Evolutionary conservation across 257 asterid genomes (phyloP), one percentile per base, ranked within the genome.

Genomic region (Solanum pinnatisectum): DNA sequence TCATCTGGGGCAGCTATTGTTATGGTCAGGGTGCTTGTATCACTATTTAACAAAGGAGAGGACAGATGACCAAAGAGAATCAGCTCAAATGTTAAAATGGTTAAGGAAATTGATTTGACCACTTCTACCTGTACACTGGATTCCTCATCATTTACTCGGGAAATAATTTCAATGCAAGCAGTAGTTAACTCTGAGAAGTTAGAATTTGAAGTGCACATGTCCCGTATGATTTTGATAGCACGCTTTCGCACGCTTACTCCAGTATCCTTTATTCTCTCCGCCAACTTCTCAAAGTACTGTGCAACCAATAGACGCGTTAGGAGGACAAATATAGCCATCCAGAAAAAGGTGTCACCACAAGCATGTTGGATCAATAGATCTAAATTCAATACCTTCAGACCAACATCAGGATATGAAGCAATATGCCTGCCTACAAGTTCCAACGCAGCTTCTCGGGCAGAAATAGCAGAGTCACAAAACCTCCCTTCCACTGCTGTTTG

Each of bases 161-260:
- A 95, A 73, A 97, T 94, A 71, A 97, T 95, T 89, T 95, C 98
- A 88, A 94, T 92, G 91, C 96, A 97, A 85, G 99, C 99, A 90
- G 91, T 74, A 44, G 98, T 89, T 79, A 92, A 93, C 71, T 92
- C 98, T 60, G 98, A 16, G 90, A 97, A 95, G 85, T 91, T 95
- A 16, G 94, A 85, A 88, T 90, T 94, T 84, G 99, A 94, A 86
- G 95, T 93, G 91, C 98, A 97, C 98, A 97, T 96, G 89, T 97
- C 99, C 93, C 92, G 93, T 87, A 96, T 96, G 89, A 97, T 97
- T 91, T 90, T 97, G 89, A 97, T 97, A 83, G 99, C 98, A 81
- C 99, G 98, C 91, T 96, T 97, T 89, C 99, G 95, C 79, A 97
- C 99, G 90, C 99, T 97, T 68, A 97, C 98, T 91, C 99, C 99